Evolutionary conservation across 2,329 filamentous ascomycete genomes (phyloP), one percentile per base, ranked within the genome.

Genomic region (Fusarium agapanthi): DNA sequence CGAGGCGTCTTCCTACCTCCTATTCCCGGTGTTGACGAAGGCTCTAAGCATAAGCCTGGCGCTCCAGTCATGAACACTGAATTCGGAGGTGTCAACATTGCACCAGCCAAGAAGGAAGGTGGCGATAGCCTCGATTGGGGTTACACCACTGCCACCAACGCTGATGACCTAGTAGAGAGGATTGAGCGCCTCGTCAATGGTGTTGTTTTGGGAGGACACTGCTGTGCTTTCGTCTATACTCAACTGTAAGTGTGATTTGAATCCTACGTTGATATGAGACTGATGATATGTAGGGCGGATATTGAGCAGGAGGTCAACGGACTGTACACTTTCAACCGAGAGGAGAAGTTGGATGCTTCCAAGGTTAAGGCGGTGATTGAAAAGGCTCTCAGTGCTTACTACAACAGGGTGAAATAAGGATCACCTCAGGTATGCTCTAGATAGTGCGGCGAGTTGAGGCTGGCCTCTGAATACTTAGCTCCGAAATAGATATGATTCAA

Each of bases 221-320:
- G 87, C 48, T 90, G 88, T 73, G 89, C 89, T 0, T 86, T 92
- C 76, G 90, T 92, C 2, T 92, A 90, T 74, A 92, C 91, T 6
- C 90, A 92, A 69, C 76, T 92, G 85, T 89, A 77, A 83, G 87
- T 83, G 12, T 15, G 4, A 28, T 7, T 30, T 16, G 51, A 7
- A 11, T 10, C 18, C 13, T 62, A 22, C 7, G 16, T 26, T 57
- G 38, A 41, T 18, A 38, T n/a, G 28, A 26, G 56, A 57, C 47
- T 77, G 76, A 69, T 56, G 5, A 1, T 28, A 4, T 15, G 18
- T 45, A 86, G 84, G 41, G 84, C 84, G 63, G 87, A 90, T 75
- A 90, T 92, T 57, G 90, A 92, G 79, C 90, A 92, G 75, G 91
- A 92, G 76, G 88, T 89, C 40, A 92, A 93, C 72, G 91, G 90